phyloP scores from a whole-genome alignment of 345 rosid genomes.

The Angophora floribunda region DNA sequence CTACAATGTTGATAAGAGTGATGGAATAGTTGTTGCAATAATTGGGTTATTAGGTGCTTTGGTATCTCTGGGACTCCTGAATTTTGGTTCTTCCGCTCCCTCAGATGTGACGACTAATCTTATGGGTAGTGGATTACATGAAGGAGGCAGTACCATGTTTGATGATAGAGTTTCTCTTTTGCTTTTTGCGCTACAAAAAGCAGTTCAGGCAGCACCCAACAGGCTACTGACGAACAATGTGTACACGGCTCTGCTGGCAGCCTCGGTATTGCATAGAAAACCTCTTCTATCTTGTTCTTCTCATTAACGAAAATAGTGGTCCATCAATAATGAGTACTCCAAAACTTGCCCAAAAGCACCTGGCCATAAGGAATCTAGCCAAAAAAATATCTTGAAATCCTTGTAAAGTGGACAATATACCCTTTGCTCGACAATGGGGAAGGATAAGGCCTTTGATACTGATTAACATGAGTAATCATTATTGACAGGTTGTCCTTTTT shows the following conservation, averaged over 20 bases:
- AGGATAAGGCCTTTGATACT: not conserved
- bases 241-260: slow-evolving; percentile 84
- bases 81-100: slow-evolving; percentile 39
- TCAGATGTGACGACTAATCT: slow-evolving; percentile 57
- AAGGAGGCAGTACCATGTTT: slow-evolving; percentile 82
- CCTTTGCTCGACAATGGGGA: not conserved
- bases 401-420: not conserved
- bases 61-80: slow-evolving; percentile 69
- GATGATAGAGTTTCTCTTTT: slow-evolving; percentile 91
- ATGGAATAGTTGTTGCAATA: slow-evolving; percentile 88
- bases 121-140: slow-evolving; percentile 52
- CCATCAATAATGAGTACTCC: not conserved
- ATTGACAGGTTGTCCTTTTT: not conserved
- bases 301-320: not conserved
- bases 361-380: not conserved
- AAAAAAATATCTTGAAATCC: not conserved
- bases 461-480: not conserved
- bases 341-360: not conserved
- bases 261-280: slow-evolving; percentile 57
- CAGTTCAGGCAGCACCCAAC: slow-evolving; percentile 88
- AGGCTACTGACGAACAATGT: slow-evolving; percentile 84
- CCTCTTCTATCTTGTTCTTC: not conserved
- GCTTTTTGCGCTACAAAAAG: slow-evolving; percentile 85
- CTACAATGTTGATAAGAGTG: slow-evolving; percentile 76
- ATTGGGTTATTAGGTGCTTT: slow-evolving; percentile 87